Conservation (phyloP, 108 stramenopile species). For the Conticribra guillardii region DNA sequence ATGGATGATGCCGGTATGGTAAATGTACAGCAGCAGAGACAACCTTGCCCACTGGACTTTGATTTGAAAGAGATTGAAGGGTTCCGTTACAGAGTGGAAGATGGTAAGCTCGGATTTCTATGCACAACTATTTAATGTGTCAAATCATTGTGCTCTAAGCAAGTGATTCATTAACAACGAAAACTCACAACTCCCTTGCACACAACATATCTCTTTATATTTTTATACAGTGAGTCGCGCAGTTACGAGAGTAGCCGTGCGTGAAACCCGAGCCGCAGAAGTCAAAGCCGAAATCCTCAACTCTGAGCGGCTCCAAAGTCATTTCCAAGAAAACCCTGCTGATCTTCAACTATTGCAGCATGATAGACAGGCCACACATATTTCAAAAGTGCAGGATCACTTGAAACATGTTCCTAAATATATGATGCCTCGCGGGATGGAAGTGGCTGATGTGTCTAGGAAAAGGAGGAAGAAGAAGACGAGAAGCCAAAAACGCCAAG, state of each 20-base stretch:
- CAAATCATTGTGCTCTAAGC: not conserved
- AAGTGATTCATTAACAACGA: too few species aligned
- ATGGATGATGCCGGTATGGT: conserved; percentile 6
- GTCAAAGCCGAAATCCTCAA: conserved; percentile 94
- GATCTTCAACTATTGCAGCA: conserved; percentile 88
- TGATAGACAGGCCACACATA: conserved; percentile 79
- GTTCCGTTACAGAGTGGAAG: conserved; percentile 98
- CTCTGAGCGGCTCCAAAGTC: conserved; percentile 88
- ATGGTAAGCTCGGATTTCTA: conserved; percentile 48
- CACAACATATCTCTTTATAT: not conserved
- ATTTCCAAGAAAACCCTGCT: conserved; percentile 95
- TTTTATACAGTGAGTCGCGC: conserved; percentile 60
- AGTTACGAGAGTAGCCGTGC: conserved; percentile 86
- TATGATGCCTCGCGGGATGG: conserved; percentile 92
- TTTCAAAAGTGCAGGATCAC: conserved; percentile 85
- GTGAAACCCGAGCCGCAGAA: conserved; percentile 94
- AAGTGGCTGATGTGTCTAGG: conserved; percentile 80
- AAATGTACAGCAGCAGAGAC: conserved; percentile 43
- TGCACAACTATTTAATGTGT: not conserved
- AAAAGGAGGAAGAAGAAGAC: conserved; percentile 82
- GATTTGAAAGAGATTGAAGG: conserved; percentile 94
- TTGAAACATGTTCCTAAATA: conserved; percentile 94
- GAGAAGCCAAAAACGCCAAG: conserved; percentile 43
- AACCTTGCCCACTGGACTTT: conserved; percentile 95
- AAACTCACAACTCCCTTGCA: not conserved